Evolutionary conservation across 768 basidiomycete genomes (phyloP).

Genomic region (Auricularia auricula-judae): DNA sequence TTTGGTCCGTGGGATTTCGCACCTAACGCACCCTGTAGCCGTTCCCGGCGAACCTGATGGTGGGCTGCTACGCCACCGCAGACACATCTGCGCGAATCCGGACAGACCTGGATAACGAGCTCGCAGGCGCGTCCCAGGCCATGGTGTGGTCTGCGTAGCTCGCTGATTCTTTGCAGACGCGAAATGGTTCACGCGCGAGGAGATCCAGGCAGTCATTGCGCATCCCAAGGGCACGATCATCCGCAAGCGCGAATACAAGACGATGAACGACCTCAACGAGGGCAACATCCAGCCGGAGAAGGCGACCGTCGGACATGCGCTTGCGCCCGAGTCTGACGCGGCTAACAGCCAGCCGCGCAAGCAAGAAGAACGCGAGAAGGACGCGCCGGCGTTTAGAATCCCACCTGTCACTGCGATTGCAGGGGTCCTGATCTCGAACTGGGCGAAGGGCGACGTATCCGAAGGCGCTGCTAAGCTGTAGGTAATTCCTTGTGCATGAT

Average conservation of each 20-base stretch:
- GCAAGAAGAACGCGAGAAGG: conserved; percentile 15
- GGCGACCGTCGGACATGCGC: conserved; percentile 16
- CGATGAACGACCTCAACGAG: conserved; percentile 25
- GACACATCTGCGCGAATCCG: conserved; percentile 66
- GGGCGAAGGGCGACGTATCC: conserved; percentile 33
- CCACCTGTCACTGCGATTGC: conserved; percentile 72
- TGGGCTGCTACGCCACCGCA: conserved; percentile 76
- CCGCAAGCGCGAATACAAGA: conserved; percentile 38
- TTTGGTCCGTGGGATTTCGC: not conserved
- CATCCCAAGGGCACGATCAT: conserved; percentile 42
- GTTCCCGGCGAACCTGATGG: conserved; percentile 83
- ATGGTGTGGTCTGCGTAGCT: not conserved
- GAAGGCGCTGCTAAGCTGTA: conserved; percentile 3
- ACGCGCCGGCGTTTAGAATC: conserved; percentile 53
- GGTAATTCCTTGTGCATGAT: not conserved
- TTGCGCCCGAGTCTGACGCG: conserved; percentile 17
- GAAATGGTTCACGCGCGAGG: conserved; percentile 72
- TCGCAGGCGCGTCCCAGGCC: conserved; percentile 50
- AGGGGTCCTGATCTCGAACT: conserved; percentile 74
- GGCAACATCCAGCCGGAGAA: conserved; percentile 12
- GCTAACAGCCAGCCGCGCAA: conserved; percentile 8
- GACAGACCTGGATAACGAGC: conserved; percentile 85
- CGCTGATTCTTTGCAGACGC: conserved; percentile 45
- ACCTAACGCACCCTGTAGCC: conserved; percentile 39
- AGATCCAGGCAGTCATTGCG: conserved; percentile 54